Conservation (phyloP, 768 basidiomycete genomes). For the Nevesoporus exiguus region DNA sequence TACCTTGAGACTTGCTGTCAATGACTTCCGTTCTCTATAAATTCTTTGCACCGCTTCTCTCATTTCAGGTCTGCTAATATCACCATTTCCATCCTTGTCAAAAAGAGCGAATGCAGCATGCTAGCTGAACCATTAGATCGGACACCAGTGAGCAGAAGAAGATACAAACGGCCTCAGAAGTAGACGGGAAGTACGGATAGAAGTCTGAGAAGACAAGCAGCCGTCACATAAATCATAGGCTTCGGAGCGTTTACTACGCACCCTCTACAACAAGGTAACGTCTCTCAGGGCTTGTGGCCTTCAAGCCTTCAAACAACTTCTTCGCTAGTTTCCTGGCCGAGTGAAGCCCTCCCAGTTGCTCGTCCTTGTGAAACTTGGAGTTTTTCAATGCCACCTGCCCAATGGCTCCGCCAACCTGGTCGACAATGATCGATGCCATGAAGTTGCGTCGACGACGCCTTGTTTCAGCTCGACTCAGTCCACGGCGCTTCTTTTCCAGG, state of each 20-base stretch:
- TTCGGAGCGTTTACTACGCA: constrained; percentile 22
- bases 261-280: constrained; percentile 67
- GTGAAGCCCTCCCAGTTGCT: constrained; percentile 50
- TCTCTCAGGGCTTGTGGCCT: constrained; percentile 55
- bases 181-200: constrained; percentile 68
- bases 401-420: constrained; percentile 62
- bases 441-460: constrained; percentile 46
- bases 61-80: constrained; percentile 76
- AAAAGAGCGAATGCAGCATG: constrained; percentile 68
- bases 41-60: constrained; percentile 78
- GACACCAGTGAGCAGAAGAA: background rate
- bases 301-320: constrained; percentile 63
- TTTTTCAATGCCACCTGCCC: constrained; percentile 69
- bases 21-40: constrained; percentile 71
- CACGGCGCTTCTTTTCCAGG: constrained; percentile 13
- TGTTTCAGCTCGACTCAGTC: constrained; percentile 27
- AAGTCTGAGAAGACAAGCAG: constrained; percentile 50
- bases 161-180: constrained; percentile 59
- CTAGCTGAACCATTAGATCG: constrained; percentile 32
- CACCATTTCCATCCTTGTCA: constrained; percentile 82
- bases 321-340: constrained; percentile 67
- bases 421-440: constrained; percentile 66
- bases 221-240: background rate
- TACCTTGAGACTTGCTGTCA: constrained; percentile 69
- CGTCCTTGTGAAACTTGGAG: constrained; percentile 54